Percentiles rank a stretch among this genome's conserved stretches.
Evolutionary conservation across 2,329 filamentous ascomycete species (phyloP).

Genomic region (Fusarium concolor): DNA sequence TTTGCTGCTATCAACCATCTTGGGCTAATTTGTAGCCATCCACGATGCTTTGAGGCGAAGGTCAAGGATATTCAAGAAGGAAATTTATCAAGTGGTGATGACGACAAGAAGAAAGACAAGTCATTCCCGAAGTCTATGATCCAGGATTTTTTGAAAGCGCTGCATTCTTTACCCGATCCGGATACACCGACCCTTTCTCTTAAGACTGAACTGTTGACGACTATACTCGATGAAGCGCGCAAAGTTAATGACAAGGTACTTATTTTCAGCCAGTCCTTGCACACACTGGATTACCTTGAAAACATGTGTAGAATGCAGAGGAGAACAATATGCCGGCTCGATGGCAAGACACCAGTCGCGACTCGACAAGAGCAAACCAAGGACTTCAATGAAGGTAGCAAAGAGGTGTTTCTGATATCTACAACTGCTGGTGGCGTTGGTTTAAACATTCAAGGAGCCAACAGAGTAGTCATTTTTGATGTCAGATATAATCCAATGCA

Average conservation of each 20-base stretch:
- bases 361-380: constrained; percentile 73
- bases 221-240: constrained; percentile 75
- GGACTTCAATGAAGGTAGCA: constrained; percentile 70
- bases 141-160: constrained; percentile 50
- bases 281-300: constrained; percentile 76
- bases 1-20: constrained; percentile 57
- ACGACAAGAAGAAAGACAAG: constrained; percentile 5
- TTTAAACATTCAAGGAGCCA: constrained; percentile 85
- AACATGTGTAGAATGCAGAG: constrained; percentile 62
- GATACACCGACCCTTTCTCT: constrained; percentile 68
- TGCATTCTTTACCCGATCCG: constrained; percentile 53
- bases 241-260: constrained; percentile 77
- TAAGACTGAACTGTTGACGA: constrained; percentile 74
- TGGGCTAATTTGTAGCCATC: constrained; percentile 65
- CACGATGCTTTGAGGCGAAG: constrained; percentile 58
- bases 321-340: constrained; percentile 69
- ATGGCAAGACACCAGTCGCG: constrained; percentile 70
- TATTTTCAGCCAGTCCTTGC: constrained; percentile 80
- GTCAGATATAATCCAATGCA: constrained; percentile 82
- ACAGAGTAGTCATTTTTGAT: constrained; percentile 88
- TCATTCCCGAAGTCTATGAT: constrained; percentile 47
- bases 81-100: not conserved
- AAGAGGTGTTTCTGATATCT: constrained; percentile 81
- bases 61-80: constrained; percentile 32
- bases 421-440: constrained; percentile 85